Percentiles rank a stretch among this genome's conserved stretches.
phyloP scores from a whole-genome alignment of 2,329 filamentous ascomycete species.

The Spiromastix sp. region DNA sequence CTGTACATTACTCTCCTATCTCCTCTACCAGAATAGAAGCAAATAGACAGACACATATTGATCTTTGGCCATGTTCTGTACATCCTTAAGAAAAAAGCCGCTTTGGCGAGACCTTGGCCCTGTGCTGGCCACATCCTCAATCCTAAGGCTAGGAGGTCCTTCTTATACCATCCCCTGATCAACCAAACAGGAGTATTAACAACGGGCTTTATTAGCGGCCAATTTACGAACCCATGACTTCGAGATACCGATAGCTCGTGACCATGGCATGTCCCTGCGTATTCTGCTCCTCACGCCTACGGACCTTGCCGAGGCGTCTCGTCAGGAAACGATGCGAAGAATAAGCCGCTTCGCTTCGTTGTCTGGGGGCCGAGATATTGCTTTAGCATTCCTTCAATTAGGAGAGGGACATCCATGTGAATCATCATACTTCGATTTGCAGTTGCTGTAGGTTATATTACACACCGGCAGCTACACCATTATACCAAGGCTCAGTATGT shows the following conservation, averaged over 20 bases:
- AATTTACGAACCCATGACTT: conserved; percentile 14
- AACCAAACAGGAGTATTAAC: background rate
- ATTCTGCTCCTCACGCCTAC: conserved; percentile 15
- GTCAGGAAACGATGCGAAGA: conserved; percentile 12
- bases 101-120: conserved; percentile 6
- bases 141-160: conserved; percentile 15
- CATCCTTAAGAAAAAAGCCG: conserved; percentile 5
- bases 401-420: conserved; percentile 15
- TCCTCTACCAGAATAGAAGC: too few species aligned
- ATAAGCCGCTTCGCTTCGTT: conserved; percentile 11
- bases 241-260: conserved; percentile 7
- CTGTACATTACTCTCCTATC: too few species aligned
- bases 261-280: conserved; percentile 6
- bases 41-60: background rate
- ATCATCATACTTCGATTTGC: conserved; percentile 14
- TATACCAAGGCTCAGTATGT: too few species aligned
- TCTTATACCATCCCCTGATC: background rate
- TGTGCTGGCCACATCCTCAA: conserved; percentile 1
- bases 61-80: conserved; percentile 6
- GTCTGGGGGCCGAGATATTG: conserved; percentile 7
- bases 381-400: conserved; percentile 14
- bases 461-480: too few species aligned
- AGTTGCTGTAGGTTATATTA: conserved; percentile 19
- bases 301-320: conserved; percentile 10
- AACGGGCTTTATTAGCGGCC: conserved; percentile 9